Conservation (phyloP, 768 basidiomycete species). For the Lactarius tabidus region DNA sequence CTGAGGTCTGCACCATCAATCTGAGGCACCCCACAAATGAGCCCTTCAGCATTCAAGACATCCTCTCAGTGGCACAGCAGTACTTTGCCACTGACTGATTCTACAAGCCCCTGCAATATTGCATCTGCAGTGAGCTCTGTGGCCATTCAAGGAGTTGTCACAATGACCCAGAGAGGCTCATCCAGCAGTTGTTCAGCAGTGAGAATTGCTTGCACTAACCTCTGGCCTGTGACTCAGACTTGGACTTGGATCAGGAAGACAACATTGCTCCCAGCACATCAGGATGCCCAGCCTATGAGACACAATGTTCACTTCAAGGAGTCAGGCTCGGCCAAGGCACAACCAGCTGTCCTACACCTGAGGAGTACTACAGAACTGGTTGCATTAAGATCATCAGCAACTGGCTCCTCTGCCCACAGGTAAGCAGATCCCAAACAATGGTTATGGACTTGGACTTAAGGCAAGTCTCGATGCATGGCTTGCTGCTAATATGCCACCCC, state of each 20-base stretch:
- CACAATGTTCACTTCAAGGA: background rate
- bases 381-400: background rate
- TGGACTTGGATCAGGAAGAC: too few relatives aligned
- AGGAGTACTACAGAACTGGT: background rate
- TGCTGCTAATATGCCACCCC: background rate
- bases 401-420: background rate
- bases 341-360: background rate
- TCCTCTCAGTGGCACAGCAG: background rate
- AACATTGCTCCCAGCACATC: too few relatives aligned
- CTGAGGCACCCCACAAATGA: background rate
- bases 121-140: too few relatives aligned
- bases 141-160: too few relatives aligned
- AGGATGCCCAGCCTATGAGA: background rate
- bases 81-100: background rate
- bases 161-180: too few relatives aligned
- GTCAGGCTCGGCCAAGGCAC: background rate
- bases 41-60: background rate
- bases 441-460: background rate
- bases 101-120: background rate
- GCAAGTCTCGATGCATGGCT: constrained; percentile 1
- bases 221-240: rapidly evolving
- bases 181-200: too few relatives aligned
- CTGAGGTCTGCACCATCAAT: background rate
- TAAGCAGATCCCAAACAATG: background rate
- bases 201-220: background rate